Conservation (phyloP, 331 rosid genomes). For the Pyrus hybrid region DNA sequence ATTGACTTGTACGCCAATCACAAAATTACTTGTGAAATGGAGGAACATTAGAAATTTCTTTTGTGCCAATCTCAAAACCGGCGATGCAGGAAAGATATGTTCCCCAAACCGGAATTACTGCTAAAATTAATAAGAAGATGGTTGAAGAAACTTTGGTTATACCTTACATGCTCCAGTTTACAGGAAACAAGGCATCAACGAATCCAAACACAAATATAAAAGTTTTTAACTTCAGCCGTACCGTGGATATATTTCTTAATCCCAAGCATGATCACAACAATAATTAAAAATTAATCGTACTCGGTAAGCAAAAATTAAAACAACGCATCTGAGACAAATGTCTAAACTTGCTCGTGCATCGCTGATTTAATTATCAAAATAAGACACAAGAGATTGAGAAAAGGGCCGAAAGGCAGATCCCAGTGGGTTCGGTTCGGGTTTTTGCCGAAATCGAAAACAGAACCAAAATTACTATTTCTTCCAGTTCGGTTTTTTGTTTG, state of each 20-base stretch:
- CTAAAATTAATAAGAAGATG: neutral
- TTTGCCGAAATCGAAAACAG: no score
- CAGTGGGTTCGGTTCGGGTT: no score
- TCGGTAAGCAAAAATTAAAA: neutral
- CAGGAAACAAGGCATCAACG: neutral
- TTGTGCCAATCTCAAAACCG: neutral
- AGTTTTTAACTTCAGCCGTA: neutral
- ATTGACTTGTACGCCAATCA: neutral
- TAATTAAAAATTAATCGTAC: neutral
- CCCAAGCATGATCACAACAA: neutral
- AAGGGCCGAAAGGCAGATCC: neutral
- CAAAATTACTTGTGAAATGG: neutral
- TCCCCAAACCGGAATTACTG: neutral
- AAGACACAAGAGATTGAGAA: neutral
- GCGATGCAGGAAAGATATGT: neutral
- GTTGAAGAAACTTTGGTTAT: neutral
- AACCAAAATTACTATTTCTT: no score
- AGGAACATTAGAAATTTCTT: constrained; percentile 7
- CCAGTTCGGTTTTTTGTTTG: no score
- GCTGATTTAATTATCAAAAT: neutral
- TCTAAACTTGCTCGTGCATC: neutral
- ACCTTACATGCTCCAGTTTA: neutral
- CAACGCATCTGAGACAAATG: neutral
- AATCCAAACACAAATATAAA: neutral
- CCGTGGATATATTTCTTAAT: neutral